Base-by-base conservation (phyloP, 2,329 filamentous ascomycete genomes). In the Verticillium klebahnii region DNA sequence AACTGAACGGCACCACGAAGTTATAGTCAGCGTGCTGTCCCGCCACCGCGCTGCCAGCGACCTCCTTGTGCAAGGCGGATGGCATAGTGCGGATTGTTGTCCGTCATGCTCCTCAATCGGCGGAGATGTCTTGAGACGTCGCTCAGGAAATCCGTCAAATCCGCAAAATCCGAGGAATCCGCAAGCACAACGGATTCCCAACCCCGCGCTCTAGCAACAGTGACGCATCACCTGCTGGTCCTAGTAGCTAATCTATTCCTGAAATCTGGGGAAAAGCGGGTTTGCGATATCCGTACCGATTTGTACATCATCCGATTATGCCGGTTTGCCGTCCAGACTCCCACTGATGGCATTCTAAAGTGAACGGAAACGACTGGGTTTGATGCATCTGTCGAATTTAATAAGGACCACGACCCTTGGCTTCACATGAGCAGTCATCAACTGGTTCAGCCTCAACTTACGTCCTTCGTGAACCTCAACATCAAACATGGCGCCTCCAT, bases 401-500 rank as follows among this genome's bases (percentile, higher is more conserved):
- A 52, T 52, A 52, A 52, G 45, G 45, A 23, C 45, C 11, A 4
- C 9, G 45, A 52, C 19, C 45, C 45, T 52, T 52, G 45, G 45
- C 19, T 52, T 19, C 19, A 12, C n/a, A 52, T 12, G n/a, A 3
- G 45, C 12, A 23, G 19, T 52, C 45, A 23, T 23, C 8, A 25
- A 52, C 11, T 19, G 23, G 19, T 14, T 23, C 19, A 14, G 9
- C 11, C 45, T 52, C 17, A 45, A 45, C 19, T 3, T 23, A 1
- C 34, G 4, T 36, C 34, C 34, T 11, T 36, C 34, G 9, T 36
- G 15, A 45, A 45, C 45, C n/a, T 23, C 45, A 52, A 52, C 19
- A 23, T 19, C 52, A 58, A 45, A 52, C 34, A 65, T 65, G 64
- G 61, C 58, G 52, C 64, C 64, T 12, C 64, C 64, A 40, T 63